These are phyloP conservation scores for Candida freyschussii DNA, from an alignment of 1,139 yeast genomes.

Conservation along the genomic window DNA sequence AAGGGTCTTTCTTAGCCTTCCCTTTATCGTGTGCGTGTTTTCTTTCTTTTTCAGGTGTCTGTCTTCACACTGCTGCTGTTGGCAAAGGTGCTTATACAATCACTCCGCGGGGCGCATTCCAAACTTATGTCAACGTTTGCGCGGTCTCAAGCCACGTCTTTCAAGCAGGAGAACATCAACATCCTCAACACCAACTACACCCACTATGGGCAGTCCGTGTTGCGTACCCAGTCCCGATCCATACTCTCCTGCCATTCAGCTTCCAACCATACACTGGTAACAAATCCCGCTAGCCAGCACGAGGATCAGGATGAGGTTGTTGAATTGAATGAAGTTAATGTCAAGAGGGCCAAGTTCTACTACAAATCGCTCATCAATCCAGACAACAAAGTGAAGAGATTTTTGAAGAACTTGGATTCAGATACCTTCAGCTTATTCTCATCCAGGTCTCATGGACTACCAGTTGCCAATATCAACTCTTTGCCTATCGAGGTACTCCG, in stretches of 20 bases:
- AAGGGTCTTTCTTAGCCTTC: no score
- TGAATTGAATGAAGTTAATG: conserved; percentile 2
- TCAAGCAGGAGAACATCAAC: conserved; percentile 14
- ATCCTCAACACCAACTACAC: conserved; percentile 25
- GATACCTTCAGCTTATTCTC: conserved; percentile 22
- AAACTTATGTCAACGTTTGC: no score
- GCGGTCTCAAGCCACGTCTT: conserved; percentile 12
- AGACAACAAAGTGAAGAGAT: conserved; percentile 23
- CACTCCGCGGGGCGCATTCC: no score
- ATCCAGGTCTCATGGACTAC: conserved; percentile 5
- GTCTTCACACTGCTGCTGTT: no score
- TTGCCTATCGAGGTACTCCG: conserved; percentile 31
- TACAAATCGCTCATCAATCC: conserved; percentile 19
- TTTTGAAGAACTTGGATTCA: conserved; percentile 20
- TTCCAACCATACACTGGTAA: conserved; percentile 2
- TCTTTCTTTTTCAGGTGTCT: no score
- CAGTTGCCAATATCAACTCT: conserved; percentile 10
- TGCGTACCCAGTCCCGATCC: conserved; percentile 10
- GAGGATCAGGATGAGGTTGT: conserved; percentile 6
- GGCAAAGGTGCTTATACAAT: no score
- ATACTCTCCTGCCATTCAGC: conserved; percentile 1
- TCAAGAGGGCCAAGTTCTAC: conserved; percentile 16
- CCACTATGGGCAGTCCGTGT: conserved; percentile 24
- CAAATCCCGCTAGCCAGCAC: no score
- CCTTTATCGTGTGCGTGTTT: no score